These are phyloP conservation scores for Colletotrichum tamarilloi DNA, from an alignment of 2,329 filamentous ascomycete genomes.

Conservation along the genomic window DNA sequence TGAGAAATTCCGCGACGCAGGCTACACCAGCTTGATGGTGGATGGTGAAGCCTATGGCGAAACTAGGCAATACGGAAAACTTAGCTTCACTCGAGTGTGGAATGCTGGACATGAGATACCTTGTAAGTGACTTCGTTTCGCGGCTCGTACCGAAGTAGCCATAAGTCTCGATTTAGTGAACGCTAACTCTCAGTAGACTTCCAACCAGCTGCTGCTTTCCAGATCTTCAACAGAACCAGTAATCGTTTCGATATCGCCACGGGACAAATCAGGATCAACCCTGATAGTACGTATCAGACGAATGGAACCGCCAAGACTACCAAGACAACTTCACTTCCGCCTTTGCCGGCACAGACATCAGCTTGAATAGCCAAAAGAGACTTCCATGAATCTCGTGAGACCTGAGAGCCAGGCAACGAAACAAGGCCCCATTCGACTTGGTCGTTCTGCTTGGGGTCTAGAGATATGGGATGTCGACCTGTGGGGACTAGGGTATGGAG, in stretches of 20 bases:
- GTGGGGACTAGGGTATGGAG: too few relatives aligned
- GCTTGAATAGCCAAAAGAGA: not conserved
- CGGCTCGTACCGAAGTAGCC: conserved; percentile 44
- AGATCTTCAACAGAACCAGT: conserved; percentile 62
- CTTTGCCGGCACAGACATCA: not conserved
- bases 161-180: conserved; percentile 27
- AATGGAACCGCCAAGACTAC: conserved; percentile 14
- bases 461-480: too few relatives aligned
- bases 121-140: conserved; percentile 31
- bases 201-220: conserved; percentile 57
- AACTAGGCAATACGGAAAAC: conserved; percentile 74
- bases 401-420: too few relatives aligned
- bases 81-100: conserved; percentile 67
- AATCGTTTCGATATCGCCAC: conserved; percentile 57
- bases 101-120: conserved; percentile 59
- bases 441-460: too few relatives aligned
- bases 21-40: conserved; percentile 72
- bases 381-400: too few relatives aligned
- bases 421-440: too few relatives aligned
- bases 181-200: conserved; percentile 46
- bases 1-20: conserved; percentile 67
- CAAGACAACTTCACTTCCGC: not conserved
- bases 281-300: conserved; percentile 4
- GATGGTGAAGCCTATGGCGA: conserved; percentile 70
- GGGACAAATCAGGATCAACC: conserved; percentile 46